Base-by-base conservation (phyloP, 2,329 filamentous ascomycete species). In the Phaeosphaeria sp. region DNA sequence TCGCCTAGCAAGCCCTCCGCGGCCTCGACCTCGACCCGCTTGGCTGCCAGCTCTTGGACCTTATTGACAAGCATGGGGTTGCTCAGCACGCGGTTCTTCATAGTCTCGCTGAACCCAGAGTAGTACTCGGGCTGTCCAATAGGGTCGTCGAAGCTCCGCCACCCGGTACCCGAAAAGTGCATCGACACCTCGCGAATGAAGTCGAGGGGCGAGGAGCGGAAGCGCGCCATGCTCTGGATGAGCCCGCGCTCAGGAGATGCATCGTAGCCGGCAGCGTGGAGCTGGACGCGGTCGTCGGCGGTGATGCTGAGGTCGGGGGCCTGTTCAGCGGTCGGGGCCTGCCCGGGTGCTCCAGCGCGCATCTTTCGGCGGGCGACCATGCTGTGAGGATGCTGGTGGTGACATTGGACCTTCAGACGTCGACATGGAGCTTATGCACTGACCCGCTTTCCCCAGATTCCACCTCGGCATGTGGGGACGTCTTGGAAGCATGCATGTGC, bases 61-160 rank as follows among this genome's bases (percentile, higher is more conserved):
- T 91, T 91, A 46, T 80, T 79, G 66, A 89, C 89, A 27, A 99
- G 81, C 64, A 96, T 85, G 0, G 89, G 86, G 36, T 91, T 92
- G 17, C 85, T 87, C 67, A 97, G 81, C 25, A 98, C 90, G 67
- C 86, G 84, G 21, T 82, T 82, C 78, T 91, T 96, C 87, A 99
- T 97, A 57, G 92, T 88, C 63, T 97, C 94, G 25, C 89, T 90
- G 79, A 97, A 99, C 24, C 95, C 95, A 0, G 89, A 80, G 77
- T 97, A 99, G 81, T 94, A 98, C 63, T 97, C 89, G 9, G 93
- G 92, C 75, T 97, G 93, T 21, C 95, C 95, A 68, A 98, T 89
- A 61, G 93, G 86, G 61, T 90, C 83, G 73, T 98, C 92, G 80
- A 99, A 99, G 59, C 91, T 92, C 60, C 95, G 91, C 95, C 95